Conservation (phyloP, 257 asterid species). For the Leonotis leonurus region DNA sequence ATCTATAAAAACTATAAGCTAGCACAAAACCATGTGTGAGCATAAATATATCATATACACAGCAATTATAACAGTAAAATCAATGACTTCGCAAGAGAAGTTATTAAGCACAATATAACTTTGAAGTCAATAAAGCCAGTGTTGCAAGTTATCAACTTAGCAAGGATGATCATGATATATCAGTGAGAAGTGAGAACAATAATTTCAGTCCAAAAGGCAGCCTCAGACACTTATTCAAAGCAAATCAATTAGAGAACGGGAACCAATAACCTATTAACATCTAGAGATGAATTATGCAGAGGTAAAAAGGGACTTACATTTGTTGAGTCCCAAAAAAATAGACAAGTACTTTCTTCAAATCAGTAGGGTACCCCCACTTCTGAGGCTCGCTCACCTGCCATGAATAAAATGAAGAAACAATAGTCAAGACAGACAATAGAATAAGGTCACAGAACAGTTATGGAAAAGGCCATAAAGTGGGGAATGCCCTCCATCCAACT, state of each 20-base stretch:
- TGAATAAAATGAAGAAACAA: neutral
- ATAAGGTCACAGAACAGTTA: neutral
- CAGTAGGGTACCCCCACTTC: conserved; percentile 77
- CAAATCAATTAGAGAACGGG: neutral
- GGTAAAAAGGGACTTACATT: conserved; percentile 53
- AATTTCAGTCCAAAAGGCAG: too few species aligned
- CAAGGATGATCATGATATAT: neutral
- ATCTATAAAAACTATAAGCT: neutral
- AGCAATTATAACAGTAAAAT: neutral
- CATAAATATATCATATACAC: neutral
- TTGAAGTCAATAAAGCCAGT: neutral
- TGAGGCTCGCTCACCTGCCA: conserved; percentile 85
- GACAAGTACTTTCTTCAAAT: conserved; percentile 72
- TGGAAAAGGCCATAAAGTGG: neutral
- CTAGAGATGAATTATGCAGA: neutral
- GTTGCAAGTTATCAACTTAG: neutral
- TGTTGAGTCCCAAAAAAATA: conserved; percentile 81
- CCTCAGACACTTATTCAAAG: too few species aligned
- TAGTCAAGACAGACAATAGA: neutral
- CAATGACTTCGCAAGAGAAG: too few species aligned
- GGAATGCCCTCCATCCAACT: neutral
- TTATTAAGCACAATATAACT: neutral
- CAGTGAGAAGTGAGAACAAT: too few species aligned
- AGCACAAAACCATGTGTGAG: neutral
- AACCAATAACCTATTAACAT: neutral